A percentile compares a stretch with the other conserved stretches of the same genome.
Conservation (phyloP, 495 filamentous ascomycete genomes). For the Cairneyella variabilis region DNA sequence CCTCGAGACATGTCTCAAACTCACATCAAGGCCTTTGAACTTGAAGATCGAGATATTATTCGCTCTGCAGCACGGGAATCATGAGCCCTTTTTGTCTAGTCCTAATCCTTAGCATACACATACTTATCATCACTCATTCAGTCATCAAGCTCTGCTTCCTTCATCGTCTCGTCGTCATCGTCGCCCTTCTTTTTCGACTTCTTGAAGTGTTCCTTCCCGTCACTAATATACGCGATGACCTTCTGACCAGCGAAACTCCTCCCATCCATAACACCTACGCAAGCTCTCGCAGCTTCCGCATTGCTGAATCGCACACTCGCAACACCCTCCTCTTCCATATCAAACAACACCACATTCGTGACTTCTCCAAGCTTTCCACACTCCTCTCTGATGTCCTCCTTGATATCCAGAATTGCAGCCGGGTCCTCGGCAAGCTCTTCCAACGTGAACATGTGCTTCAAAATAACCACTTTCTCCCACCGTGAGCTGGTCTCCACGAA, state of each 20-base stretch:
- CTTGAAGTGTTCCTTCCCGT: constrained; percentile 72
- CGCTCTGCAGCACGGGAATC: no score
- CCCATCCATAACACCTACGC: constrained; percentile 75
- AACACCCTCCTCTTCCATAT: constrained; percentile 82
- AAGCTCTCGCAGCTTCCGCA: constrained; percentile 65
- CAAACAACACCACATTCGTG: constrained; percentile 87
- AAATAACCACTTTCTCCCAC: constrained; percentile 76
- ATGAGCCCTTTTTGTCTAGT: no score
- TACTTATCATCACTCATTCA: not conserved
- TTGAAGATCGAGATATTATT: no score
- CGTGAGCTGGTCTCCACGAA: constrained; percentile 52
- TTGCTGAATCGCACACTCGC: constrained; percentile 76
- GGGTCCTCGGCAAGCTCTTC: constrained; percentile 83
- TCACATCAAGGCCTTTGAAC: no score
- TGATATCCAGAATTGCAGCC: constrained; percentile 80
- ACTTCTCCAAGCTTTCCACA: constrained; percentile 83
- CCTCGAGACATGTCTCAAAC: no score
- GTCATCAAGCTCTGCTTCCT: not conserved
- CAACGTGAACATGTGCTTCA: constrained; percentile 94
- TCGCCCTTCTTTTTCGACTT: constrained; percentile 54
- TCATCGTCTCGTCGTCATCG: no score
- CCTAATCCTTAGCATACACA: no score
- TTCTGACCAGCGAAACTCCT: constrained; percentile 60
- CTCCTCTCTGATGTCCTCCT: constrained; percentile 88
- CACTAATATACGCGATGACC: constrained; percentile 72